Conservation (phyloP, 768 basidiomycete genomes). For the Amanita pallidorosea region DNA sequence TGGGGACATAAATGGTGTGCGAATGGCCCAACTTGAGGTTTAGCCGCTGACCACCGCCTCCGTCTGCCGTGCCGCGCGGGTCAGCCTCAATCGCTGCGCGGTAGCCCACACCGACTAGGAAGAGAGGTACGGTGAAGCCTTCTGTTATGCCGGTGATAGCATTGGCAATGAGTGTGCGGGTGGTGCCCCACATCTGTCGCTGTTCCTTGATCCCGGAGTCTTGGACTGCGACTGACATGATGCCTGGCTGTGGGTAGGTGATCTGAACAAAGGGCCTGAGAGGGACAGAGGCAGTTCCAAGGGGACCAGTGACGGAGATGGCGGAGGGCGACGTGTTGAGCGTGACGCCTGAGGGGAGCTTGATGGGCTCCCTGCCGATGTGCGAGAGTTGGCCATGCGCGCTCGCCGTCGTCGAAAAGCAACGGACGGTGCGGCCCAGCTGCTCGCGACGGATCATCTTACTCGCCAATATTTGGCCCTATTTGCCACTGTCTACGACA, state of each 20-base stretch:
- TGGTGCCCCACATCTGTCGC: slow-evolving; percentile 92
- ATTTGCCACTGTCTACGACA: slow-evolving; percentile 48
- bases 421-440: slow-evolving; percentile 22
- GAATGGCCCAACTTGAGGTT: slow-evolving; percentile 92
- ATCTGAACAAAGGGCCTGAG: slow-evolving; percentile 37
- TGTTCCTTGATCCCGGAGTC: slow-evolving; percentile 65
- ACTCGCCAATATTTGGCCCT: not conserved
- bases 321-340: slow-evolving; percentile 28
- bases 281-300: slow-evolving; percentile 35
- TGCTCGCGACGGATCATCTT: slow-evolving; percentile 26
- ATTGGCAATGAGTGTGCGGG: slow-evolving; percentile 81
- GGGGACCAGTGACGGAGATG: slow-evolving; percentile 33
- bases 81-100: slow-evolving; percentile 79
- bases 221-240: slow-evolving; percentile 44
- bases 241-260: slow-evolving; percentile 25
- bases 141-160: slow-evolving; percentile 84
- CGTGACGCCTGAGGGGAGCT: slow-evolving; percentile 30
- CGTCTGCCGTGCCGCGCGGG: slow-evolving; percentile 47
- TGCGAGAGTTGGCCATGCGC: slow-evolving; percentile 51
- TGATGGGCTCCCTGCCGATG: slow-evolving; percentile 51
- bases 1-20: slow-evolving; percentile 73
- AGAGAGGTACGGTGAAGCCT: slow-evolving; percentile 75
- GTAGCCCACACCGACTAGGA: slow-evolving; percentile 93
- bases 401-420: slow-evolving; percentile 40
- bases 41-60: slow-evolving; percentile 54